phyloP scores from a whole-genome alignment of 1,139 yeast species.

The Schwanniomyces etchellsii region DNA sequence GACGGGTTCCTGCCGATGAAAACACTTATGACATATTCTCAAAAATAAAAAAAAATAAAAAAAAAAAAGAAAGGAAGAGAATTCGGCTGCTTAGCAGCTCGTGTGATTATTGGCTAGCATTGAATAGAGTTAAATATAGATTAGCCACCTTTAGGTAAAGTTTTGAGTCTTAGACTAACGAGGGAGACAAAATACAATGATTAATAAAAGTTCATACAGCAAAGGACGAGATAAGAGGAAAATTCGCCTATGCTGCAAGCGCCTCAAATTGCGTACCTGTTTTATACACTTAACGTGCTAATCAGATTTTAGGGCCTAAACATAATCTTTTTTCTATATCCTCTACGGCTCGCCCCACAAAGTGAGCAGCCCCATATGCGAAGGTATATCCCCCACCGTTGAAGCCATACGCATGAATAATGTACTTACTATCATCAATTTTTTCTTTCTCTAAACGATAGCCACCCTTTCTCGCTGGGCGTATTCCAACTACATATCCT shows the following conservation, averaged over 20 bases:
- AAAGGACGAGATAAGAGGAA: neutral
- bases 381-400: constrained; percentile 5
- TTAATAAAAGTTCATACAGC: neutral
- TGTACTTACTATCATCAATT: constrained; percentile 1
- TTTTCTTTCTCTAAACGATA: constrained; percentile 4
- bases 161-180: neutral
- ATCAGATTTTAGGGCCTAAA: no score
- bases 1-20: no score
- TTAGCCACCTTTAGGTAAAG: neutral
- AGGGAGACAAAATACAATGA: neutral
- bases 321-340: constrained; percentile 3
- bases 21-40: no score
- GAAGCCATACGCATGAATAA: constrained; percentile 5
- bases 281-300: no score
- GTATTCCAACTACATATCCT: constrained; percentile 4
- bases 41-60: no score
- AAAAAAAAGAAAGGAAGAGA: no score
- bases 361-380: constrained; percentile 5
- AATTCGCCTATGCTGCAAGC: constrained; percentile 1
- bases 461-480: constrained; percentile 4
- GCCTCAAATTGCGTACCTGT: neutral
- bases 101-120: no score
- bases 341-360: constrained; percentile 2
- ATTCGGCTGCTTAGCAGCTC: no score
- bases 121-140: no score